Conservation (phyloP, 192 early-diverging fungal species). For the Gryganskiella cystojenkinii region DNA sequence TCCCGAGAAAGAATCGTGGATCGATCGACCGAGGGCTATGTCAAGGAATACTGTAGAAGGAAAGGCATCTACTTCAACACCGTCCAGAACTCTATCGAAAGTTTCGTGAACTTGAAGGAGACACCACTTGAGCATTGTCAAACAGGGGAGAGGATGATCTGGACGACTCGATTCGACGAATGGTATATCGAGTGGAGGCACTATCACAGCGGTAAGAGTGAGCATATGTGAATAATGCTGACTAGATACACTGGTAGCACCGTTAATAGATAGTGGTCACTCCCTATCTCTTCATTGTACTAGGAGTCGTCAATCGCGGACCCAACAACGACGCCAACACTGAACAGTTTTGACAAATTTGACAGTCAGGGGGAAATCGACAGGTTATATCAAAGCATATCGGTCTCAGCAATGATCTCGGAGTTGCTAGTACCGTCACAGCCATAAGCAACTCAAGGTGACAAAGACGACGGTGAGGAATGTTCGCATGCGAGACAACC, state of each 20-base stretch:
- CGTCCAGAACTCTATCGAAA: constrained; percentile 16
- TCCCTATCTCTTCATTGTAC: too few species aligned
- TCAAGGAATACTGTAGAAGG: constrained; percentile 16
- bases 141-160: constrained; percentile 1
- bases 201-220: constrained; percentile 5
- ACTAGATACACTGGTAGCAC: too few species aligned
- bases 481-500: constrained; percentile 15
- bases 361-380: too few species aligned
- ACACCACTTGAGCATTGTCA: not conserved
- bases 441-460: constrained; percentile 20
- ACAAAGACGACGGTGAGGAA: constrained; percentile 12
- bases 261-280: too few species aligned
- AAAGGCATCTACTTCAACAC: constrained; percentile 4
- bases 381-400: too few species aligned
- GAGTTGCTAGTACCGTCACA: too few species aligned
- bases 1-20: not conserved
- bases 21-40: constrained; percentile 4
- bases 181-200: constrained; percentile 18
- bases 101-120: constrained; percentile 22
- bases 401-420: too few species aligned
- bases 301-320: too few species aligned
- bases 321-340: too few species aligned
- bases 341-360: too few species aligned
- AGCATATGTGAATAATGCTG: too few species aligned
- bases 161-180: constrained; percentile 20